A percentile compares a stretch with the other conserved stretches of the same genome.
phyloP scores from a whole-genome alignment of 2,329 filamentous ascomycete genomes.

The Clarireedia hainanense region DNA sequence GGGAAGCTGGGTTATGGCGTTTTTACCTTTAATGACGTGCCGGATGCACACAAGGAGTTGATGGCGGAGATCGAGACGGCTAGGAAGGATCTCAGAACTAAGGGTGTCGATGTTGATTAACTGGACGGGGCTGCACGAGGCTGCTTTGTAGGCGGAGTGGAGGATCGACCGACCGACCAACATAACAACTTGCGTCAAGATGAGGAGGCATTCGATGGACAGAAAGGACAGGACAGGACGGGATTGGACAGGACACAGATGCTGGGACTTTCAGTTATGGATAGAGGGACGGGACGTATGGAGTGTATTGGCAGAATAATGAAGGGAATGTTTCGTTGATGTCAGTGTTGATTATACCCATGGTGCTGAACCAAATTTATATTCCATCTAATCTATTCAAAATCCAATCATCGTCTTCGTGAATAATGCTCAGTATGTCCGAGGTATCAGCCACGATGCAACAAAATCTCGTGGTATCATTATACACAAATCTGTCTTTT shows the following conservation, averaged over 20 bases:
- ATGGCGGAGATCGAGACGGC: conserved; percentile 77
- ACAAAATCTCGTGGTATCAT: not conserved
- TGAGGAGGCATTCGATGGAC: too few relatives aligned
- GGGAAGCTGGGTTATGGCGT: conserved; percentile 58
- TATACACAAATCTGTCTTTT: not conserved
- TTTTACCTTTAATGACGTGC: conserved; percentile 86
- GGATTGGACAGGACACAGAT: not conserved
- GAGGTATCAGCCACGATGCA: not conserved
- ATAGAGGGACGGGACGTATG: not conserved
- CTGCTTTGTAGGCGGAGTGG: not conserved
- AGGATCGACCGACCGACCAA: not conserved
- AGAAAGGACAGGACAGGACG: not conserved
- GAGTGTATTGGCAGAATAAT: conserved; percentile 4
- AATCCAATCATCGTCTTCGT: not conserved
- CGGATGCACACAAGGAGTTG: conserved; percentile 81
- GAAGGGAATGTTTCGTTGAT: not conserved
- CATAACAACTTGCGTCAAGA: too few relatives aligned
- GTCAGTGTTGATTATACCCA: too few relatives aligned
- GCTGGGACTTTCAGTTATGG: not conserved
- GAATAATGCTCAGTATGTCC: not conserved
- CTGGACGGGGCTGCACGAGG: not conserved
- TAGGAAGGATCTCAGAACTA: conserved; percentile 61
- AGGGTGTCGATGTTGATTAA: conserved; percentile 56
- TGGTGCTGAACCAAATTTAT: not conserved
- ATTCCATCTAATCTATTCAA: not conserved